Base-by-base conservation (phyloP, 1,284 basidiomycete genomes). In the Chondrostereum purpureum region DNA sequence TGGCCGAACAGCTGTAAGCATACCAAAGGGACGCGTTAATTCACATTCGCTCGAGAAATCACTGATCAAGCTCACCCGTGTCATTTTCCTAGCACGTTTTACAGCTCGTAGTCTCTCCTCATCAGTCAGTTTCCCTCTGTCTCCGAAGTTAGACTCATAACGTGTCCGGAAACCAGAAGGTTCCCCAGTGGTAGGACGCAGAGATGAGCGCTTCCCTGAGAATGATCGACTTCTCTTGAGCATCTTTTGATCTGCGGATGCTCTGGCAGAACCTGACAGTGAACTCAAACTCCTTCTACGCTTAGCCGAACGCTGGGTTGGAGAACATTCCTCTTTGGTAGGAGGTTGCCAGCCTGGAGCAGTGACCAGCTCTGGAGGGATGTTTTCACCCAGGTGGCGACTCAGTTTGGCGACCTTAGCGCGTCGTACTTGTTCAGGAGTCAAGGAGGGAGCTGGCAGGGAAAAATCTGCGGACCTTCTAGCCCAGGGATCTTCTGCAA, bases 1-100 rank as follows among this genome's bases (percentile, higher is more conserved):
- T 69, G 64, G n/a, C 73, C 73, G 42, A 76, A 73, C 19, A 75
- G 44, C 73, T 76, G 14, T n/a, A 18, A 47, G 40, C n/a, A n/a
- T n/a, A n/a, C n/a, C n/a, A n/a, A n/a, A n/a, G n/a, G n/a, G n/a
- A n/a, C n/a, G n/a, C n/a, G n/a, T n/a, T n/a, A n/a, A n/a, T n/a
- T n/a, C n/a, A n/a, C n/a, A n/a, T n/a, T n/a, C n/a, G n/a, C n/a
- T n/a, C n/a, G n/a, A n/a, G n/a, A n/a, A n/a, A n/a, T n/a, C n/a
- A 11, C 12, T 22, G 8, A 37, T 19, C 8, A 10, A 21, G 54
- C 60, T 24, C 50, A 75, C 74, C 65, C 74, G 68, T 14, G 67
- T 57, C 63, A 77, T 68, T 58, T 75, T 76, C 51, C 66, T 58
- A 17, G 69, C 69, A 19, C 72, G 66, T 46, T 64, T 64, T 39